phyloP scores from a whole-genome alignment of 75 land plant genomes.

The Gnetum montanum region DNA sequence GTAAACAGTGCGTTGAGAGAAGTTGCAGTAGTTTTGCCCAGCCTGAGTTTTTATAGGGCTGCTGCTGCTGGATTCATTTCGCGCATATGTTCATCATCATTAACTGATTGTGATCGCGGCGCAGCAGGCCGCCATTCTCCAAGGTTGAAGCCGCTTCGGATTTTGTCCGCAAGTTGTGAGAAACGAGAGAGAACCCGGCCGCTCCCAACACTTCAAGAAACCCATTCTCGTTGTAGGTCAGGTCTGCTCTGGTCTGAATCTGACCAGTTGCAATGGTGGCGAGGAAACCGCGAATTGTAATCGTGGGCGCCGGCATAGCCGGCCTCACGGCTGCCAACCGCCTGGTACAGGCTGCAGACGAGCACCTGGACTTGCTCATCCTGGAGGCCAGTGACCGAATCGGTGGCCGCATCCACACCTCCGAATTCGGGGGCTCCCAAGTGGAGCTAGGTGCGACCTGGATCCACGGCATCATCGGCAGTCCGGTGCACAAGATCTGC shows the following conservation, averaged over 20 bases:
- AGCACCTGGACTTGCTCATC: conserved; percentile 36
- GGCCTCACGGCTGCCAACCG: conserved; percentile 75
- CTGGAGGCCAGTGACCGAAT: conserved; percentile 75
- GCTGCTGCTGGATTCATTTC: background rate
- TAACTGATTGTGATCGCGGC: background rate
- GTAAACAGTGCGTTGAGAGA: background rate
- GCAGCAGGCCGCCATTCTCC: too few species aligned
- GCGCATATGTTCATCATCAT: background rate
- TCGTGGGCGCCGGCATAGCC: conserved; percentile 88
- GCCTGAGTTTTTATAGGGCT: too few species aligned
- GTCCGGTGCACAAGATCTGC: conserved; percentile 62
- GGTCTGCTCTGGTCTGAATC: too few species aligned
- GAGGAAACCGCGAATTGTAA: conserved; percentile 60
- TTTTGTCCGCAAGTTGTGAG: too few species aligned
- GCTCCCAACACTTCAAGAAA: too few species aligned
- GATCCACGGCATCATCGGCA: conserved; percentile 90
- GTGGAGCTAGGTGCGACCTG: conserved; percentile 89
- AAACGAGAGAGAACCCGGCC: too few species aligned
- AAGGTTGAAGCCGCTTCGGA: too few species aligned
- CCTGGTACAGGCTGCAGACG: conserved; percentile 23
- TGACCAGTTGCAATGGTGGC: conserved; percentile 39
- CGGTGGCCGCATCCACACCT: conserved; percentile 70
- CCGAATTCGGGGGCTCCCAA: conserved; percentile 59
- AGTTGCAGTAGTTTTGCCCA: background rate
- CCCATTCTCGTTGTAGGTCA: too few species aligned